Conservation (phyloP, 306 rosid species). For the Prunus dulcis region DNA sequence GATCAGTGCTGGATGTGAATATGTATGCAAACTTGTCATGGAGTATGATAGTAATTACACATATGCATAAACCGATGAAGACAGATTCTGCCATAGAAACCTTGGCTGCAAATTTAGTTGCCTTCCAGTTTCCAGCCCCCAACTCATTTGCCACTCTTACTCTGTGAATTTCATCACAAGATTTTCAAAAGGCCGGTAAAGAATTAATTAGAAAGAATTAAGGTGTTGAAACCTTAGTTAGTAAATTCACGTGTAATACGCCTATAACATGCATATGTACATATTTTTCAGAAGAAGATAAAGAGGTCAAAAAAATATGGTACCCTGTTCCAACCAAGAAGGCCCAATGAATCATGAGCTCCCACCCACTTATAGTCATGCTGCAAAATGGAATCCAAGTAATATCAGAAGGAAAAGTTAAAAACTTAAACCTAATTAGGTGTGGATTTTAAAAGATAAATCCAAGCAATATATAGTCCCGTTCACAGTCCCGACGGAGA, state of each 20-base stretch:
- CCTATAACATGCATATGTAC: no score
- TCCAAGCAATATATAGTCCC: no score
- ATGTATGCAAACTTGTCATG: constrained; percentile 41
- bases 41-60: constrained; percentile 39
- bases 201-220: no score
- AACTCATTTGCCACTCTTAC: constrained; percentile 78
- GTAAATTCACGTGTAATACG: no score
- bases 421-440: no score
- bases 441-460: no score
- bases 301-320: background rate
- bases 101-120: constrained; percentile 59
- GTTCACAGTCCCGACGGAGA: no score
- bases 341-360: constrained; percentile 79
- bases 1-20: constrained; percentile 50
- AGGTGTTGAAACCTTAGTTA: no score
- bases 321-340: constrained; percentile 79
- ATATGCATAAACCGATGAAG: constrained; percentile 37
- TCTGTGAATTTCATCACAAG: constrained; percentile 33
- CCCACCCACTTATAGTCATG: constrained; percentile 80
- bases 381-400: constrained; percentile 27
- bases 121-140: constrained; percentile 63
- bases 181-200: background rate
- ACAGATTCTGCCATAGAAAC: constrained; percentile 53
- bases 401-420: background rate
- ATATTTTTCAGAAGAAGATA: no score